These are phyloP conservation scores for Sclerotinia sclerotiorum DNA, from an alignment of 2,329 filamentous ascomycete genomes.

Conservation along the genomic window DNA sequence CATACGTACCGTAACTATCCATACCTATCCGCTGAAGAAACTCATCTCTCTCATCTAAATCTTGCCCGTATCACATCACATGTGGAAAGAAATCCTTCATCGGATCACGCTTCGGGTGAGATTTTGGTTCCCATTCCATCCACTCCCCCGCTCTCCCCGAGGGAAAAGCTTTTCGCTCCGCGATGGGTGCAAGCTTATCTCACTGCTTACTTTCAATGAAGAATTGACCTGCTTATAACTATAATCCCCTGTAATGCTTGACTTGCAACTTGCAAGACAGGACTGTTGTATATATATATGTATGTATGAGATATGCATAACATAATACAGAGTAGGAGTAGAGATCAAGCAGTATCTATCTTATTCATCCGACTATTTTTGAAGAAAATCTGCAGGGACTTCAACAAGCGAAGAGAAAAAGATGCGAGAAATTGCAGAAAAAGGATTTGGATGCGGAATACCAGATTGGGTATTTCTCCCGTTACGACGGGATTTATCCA, in stretches of 20 bases:
- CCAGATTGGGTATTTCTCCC: not conserved
- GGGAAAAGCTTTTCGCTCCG: not conserved
- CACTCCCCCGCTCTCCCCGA: not conserved
- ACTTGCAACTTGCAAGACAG: not conserved
- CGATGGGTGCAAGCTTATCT: slow-evolving; percentile 4
- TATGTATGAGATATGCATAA: not conserved
- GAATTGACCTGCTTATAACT: too few relatives aligned
- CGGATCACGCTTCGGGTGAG: not conserved
- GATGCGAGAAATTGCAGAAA: not conserved
- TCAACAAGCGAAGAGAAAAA: not conserved
- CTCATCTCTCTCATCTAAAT: not conserved
- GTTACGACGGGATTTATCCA: not conserved
- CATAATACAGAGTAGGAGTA: not conserved
- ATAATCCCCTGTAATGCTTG: not conserved
- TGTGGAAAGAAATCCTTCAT: not conserved
- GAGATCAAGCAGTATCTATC: not conserved
- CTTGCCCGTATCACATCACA: not conserved
- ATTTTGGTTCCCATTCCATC: not conserved
- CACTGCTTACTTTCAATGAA: not conserved
- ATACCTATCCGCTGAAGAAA: not conserved
- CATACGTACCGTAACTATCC: not conserved
- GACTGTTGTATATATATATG: not conserved
- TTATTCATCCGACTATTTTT: not conserved
- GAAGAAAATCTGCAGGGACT: not conserved
- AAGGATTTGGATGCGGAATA: not conserved